Evolutionary conservation across 176 grass and related monocot species (phyloP).

Genomic region (Rhynchospora breviuscula): DNA sequence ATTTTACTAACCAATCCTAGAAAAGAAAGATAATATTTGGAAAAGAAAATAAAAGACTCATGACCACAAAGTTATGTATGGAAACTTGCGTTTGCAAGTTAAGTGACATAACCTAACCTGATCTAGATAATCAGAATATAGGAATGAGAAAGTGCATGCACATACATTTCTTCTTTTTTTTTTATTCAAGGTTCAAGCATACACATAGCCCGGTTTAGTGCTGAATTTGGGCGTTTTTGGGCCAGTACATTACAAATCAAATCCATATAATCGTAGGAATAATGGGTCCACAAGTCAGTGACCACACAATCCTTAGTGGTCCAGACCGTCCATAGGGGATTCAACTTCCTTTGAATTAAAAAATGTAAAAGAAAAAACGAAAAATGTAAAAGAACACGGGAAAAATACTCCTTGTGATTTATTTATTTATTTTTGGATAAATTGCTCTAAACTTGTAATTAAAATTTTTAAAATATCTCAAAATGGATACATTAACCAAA

Average conservation of each 20-base stretch:
- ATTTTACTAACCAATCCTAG: background rate
- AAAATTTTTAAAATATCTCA: too few relatives aligned
- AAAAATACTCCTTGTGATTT: too few relatives aligned
- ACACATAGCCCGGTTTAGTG: background rate
- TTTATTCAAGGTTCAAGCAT: background rate
- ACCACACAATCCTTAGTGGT: background rate
- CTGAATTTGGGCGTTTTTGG: background rate
- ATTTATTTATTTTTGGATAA: too few relatives aligned
- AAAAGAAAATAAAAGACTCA: too few relatives aligned
- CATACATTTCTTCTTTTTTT: background rate
- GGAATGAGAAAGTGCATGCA: background rate
- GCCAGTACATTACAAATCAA: background rate
- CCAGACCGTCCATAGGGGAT: background rate
- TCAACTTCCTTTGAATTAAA: too few relatives aligned
- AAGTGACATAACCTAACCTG: background rate
- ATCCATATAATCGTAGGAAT: background rate
- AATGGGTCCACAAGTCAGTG: background rate
- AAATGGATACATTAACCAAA: background rate
- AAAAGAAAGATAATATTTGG: background rate
- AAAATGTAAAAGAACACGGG: too few relatives aligned
- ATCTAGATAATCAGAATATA: slow-evolving; percentile 10
- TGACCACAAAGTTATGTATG: too few relatives aligned
- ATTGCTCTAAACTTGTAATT: too few relatives aligned
- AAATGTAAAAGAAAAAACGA: too few relatives aligned
- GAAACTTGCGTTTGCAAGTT: background rate